Evolutionary conservation across 169 alveolate species (phyloP).

Genomic region (Miamiensis avidus): DNA sequence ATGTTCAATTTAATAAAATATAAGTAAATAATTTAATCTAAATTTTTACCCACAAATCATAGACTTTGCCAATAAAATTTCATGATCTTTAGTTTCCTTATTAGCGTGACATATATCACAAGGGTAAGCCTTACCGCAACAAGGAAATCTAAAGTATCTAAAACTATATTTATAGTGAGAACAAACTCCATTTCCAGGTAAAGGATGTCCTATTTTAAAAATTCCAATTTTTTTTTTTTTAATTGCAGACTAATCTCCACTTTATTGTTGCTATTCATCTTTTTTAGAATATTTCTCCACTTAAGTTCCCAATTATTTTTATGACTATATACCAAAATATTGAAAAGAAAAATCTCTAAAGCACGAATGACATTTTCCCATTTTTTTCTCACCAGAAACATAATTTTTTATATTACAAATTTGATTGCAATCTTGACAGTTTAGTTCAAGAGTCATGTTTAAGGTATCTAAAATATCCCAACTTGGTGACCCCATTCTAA

Average conservation of each 20-base stretch:
- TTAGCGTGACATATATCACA: slow-evolving; percentile 60
- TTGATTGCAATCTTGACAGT: slow-evolving; percentile 1
- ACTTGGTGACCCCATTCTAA: slow-evolving; percentile 4
- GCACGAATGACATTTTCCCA: slow-evolving; percentile 26
- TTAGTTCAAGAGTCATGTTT: not conserved
- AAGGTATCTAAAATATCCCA: slow-evolving; percentile 17
- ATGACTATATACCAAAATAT: slow-evolving; percentile 6
- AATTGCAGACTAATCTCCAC: not conserved
- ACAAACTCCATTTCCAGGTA: slow-evolving; percentile 65
- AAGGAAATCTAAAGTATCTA: slow-evolving; percentile 62
- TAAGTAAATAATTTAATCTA: too few species aligned
- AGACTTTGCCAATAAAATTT: slow-evolving; percentile 46
- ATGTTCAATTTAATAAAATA: too few species aligned
- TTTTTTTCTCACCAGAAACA: slow-evolving; percentile 12
- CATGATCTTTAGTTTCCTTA: slow-evolving; percentile 57
- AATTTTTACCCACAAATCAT: slow-evolving; percentile 53
- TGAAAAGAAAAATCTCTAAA: slow-evolving; percentile 9
- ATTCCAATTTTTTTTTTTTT: slow-evolving; percentile 1
- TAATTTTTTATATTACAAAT: not conserved
- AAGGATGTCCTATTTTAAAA: slow-evolving; percentile 54
- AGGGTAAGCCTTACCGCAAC: slow-evolving; percentile 70
- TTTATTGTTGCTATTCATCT: not conserved
- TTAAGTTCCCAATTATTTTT: not conserved
- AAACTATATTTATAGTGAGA: slow-evolving; percentile 58
- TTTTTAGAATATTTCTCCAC: not conserved